These are phyloP conservation scores for Aspergillus niger DNA, from an alignment of 2,329 filamentous ascomycete genomes.

Conservation along the genomic window DNA sequence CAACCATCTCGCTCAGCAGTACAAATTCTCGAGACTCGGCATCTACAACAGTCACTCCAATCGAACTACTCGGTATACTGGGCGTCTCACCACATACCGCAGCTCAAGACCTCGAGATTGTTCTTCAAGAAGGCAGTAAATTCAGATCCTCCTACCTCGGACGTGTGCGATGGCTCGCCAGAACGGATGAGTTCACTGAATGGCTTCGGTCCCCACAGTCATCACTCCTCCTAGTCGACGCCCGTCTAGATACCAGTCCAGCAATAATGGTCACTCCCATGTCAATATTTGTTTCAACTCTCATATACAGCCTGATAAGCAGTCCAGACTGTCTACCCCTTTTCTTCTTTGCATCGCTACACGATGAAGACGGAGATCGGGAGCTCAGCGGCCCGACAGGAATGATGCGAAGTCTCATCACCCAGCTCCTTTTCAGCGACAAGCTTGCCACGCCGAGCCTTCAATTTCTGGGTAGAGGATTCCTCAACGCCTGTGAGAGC, in stretches of 20 bases:
- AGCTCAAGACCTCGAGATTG: background rate
- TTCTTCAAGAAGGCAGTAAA: background rate
- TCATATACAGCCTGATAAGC: background rate
- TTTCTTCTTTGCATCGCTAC: background rate
- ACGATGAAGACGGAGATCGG: background rate
- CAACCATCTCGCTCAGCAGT: background rate
- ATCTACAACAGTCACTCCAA: background rate
- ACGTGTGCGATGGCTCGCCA: background rate
- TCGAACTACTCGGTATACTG: background rate
- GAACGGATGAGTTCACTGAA: background rate
- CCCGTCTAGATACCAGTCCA: background rate
- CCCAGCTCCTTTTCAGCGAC: background rate
- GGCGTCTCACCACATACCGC: background rate
- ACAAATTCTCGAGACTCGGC: background rate
- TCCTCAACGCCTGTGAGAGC: background rate
- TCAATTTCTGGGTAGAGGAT: background rate
- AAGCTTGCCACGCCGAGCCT: background rate
- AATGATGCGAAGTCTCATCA: background rate
- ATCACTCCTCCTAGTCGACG: background rate
- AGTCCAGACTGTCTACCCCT: background rate
- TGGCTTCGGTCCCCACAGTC: background rate
- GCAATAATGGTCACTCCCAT: background rate
- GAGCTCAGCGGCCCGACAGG: background rate
- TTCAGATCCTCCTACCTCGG: background rate
- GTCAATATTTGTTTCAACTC: background rate